phyloP scores from a whole-genome alignment of 345 rosid genomes.

The Aurinia saxatilis region DNA sequence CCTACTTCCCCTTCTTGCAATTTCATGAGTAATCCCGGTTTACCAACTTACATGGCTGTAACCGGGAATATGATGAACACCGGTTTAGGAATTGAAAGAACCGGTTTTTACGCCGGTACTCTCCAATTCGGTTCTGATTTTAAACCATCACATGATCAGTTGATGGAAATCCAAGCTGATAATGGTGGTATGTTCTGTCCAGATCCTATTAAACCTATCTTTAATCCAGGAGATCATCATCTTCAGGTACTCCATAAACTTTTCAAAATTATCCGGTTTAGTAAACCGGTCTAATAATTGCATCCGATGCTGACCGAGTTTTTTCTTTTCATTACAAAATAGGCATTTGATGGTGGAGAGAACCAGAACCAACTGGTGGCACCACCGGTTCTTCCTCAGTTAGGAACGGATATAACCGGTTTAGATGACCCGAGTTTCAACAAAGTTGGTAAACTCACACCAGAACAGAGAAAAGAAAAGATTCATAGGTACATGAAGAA shows the following conservation, averaged over 20 bases:
- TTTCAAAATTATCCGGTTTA: neutral
- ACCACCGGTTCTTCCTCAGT: slow-evolving; percentile 24
- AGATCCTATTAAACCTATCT: slow-evolving; percentile 39
- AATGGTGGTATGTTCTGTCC: slow-evolving; percentile 53
- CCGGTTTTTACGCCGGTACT: slow-evolving; percentile 40
- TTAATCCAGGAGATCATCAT: slow-evolving; percentile 56
- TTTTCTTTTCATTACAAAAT: neutral
- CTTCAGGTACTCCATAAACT: slow-evolving; percentile 23
- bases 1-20: slow-evolving; percentile 59
- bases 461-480: slow-evolving; percentile 87
- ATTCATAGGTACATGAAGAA: slow-evolving; percentile 94
- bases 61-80: slow-evolving; percentile 33
- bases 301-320: neutral
- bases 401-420: slow-evolving; percentile 39
- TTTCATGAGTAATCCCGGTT: slow-evolving; percentile 36
- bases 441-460: slow-evolving; percentile 67
- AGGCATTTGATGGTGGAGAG: slow-evolving; percentile 15
- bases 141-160: slow-evolving; percentile 46
- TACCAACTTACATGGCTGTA: slow-evolving; percentile 38
- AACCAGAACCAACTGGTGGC: slow-evolving; percentile 23
- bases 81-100: slow-evolving; percentile 36
- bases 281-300: no score
- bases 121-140: slow-evolving; percentile 39
- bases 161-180: slow-evolving; percentile 60
- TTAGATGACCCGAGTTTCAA: slow-evolving; percentile 66